phyloP scores from a whole-genome alignment of 768 basidiomycete species.

The Pulveroboletus ravenelii region DNA sequence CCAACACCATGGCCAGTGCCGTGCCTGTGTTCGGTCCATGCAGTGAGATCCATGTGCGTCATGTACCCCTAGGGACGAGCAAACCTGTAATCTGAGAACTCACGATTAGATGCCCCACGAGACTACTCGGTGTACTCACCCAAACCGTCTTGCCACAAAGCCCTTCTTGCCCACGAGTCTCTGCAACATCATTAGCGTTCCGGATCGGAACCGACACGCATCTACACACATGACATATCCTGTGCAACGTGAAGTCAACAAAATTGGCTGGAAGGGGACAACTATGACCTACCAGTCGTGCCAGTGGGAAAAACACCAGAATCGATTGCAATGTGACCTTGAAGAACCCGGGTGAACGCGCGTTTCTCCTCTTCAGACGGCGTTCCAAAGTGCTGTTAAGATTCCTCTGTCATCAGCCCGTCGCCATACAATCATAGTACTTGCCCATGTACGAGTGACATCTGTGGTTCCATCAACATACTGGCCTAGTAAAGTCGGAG shows the following conservation, averaged over 20 bases:
- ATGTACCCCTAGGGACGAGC: not conserved
- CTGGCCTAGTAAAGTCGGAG: constrained; percentile 46
- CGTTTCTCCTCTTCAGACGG: constrained; percentile 80
- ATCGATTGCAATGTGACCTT: constrained; percentile 90
- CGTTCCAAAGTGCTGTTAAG: constrained; percentile 74
- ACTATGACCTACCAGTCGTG: constrained; percentile 53
- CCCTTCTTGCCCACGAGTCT: constrained; percentile 74
- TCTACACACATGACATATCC: constrained; percentile 52
- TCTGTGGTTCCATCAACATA: constrained; percentile 95
- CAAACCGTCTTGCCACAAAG: constrained; percentile 84
- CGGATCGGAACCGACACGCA: not conserved
- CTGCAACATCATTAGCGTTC: constrained; percentile 33
- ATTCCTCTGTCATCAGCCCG: not conserved
- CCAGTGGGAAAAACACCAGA: constrained; percentile 76
- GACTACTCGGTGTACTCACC: constrained; percentile 40
- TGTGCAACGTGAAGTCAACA: constrained; percentile 16
- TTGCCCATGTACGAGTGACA: constrained; percentile 82
- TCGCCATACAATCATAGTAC: constrained; percentile 13
- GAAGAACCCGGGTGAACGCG: constrained; percentile 87
- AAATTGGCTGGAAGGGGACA: not conserved
- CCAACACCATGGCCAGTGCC: constrained; percentile 96
- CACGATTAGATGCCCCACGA: not conserved
- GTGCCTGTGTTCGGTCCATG: constrained; percentile 46
- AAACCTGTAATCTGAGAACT: constrained; percentile 52
- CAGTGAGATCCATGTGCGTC: not conserved